Evolutionary conservation across 371 early-diverging fungal species (phyloP).

Genomic region (Coemansia sp.): DNA sequence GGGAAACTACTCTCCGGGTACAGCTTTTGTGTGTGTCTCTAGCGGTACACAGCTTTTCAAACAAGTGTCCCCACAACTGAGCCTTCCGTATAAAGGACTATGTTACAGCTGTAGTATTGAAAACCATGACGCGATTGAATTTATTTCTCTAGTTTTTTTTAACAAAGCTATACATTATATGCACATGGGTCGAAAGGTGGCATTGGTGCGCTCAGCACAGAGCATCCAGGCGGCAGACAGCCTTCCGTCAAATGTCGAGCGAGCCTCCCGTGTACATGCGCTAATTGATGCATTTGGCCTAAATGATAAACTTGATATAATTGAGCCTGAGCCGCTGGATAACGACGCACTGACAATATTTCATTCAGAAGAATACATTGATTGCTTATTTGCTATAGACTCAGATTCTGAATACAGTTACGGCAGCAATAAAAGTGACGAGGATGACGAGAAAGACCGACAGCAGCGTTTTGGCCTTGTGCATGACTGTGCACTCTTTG

Average conservation of each 20-base stretch:
- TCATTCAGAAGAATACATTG: slow-evolving; percentile 69
- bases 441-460: slow-evolving; percentile 35
- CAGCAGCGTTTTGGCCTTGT: slow-evolving; percentile 53
- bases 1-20: too few relatives aligned
- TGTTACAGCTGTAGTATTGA: too few relatives aligned
- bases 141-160: background rate
- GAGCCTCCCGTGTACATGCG: slow-evolving; percentile 54
- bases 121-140: background rate
- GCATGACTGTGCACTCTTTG: slow-evolving; percentile 75
- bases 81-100: too few relatives aligned
- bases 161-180: background rate
- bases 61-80: background rate
- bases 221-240: slow-evolving; percentile 40
- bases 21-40: too few relatives aligned
- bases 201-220: slow-evolving; percentile 30
- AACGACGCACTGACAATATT: slow-evolving; percentile 62
- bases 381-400: slow-evolving; percentile 31
- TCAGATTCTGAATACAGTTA: background rate
- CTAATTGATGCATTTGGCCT: slow-evolving; percentile 57
- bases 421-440: slow-evolving; percentile 12
- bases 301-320: slow-evolving; percentile 37
- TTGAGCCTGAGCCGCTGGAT: slow-evolving; percentile 58
- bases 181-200: background rate
- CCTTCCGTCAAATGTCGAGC: slow-evolving; percentile 28
- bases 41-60: background rate